A percentile compares a stretch with the other conserved stretches of the same genome.
phyloP scores from a whole-genome alignment of 768 basidiomycete genomes.

The Omphalotus guepiniiformis region DNA sequence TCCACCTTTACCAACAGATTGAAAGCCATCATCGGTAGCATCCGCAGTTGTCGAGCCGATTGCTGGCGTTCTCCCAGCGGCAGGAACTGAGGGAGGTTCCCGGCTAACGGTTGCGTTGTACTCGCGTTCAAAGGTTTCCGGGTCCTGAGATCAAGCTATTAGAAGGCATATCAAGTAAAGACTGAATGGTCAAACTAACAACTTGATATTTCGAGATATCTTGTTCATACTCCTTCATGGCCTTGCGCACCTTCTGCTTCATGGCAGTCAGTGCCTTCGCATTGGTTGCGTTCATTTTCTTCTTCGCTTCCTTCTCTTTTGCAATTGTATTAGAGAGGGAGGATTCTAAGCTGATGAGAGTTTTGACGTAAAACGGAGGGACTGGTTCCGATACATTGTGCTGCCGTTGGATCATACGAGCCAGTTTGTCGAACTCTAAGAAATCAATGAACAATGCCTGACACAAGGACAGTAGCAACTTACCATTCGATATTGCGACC shows the following conservation, averaged over 20 bases:
- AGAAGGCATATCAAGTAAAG: not conserved
- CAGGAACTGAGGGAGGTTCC: conserved; percentile 33
- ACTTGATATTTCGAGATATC: conserved; percentile 76
- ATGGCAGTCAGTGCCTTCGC: conserved; percentile 94
- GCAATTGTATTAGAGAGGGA: conserved; percentile 68
- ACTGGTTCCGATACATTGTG: conserved; percentile 82
- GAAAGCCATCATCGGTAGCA: conserved; percentile 70
- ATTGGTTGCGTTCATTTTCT: conserved; percentile 94
- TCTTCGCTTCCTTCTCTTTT: conserved; percentile 90
- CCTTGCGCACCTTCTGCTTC: conserved; percentile 96
- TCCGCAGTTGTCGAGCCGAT: conserved; percentile 31
- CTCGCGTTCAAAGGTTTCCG: conserved; percentile 80
- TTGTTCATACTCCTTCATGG: conserved; percentile 80
- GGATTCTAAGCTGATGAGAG: conserved; percentile 67
- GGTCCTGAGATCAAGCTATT: conserved; percentile 54
- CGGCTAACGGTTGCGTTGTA: conserved; percentile 54
- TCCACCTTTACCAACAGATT: conserved; percentile 88
- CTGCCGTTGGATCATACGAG: conserved; percentile 84
- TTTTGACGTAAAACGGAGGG: conserved; percentile 81
- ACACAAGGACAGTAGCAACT: conserved; percentile 22
- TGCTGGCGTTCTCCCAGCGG: conserved; percentile 32
- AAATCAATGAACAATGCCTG: not conserved
- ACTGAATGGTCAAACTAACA: conserved; percentile 38
- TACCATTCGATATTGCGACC: conserved; percentile 87
- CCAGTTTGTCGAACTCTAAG: conserved; percentile 93